Evolutionary conservation across 495 filamentous ascomycete genomes (phyloP).

Genomic region (Chlorociboria aeruginascens): DNA sequence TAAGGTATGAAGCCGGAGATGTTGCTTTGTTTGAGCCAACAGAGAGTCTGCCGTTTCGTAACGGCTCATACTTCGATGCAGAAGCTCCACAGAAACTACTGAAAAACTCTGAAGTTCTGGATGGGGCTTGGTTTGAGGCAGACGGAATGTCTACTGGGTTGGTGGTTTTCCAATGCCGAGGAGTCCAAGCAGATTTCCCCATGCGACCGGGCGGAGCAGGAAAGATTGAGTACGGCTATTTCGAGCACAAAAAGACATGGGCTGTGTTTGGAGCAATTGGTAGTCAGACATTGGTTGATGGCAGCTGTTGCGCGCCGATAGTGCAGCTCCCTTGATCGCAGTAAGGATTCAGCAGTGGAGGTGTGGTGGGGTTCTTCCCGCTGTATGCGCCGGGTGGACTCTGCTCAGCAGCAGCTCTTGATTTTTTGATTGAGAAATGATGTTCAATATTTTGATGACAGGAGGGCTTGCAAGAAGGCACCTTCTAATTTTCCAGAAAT

Average conservation of each 20-base stretch:
- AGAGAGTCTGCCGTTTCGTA: not conserved
- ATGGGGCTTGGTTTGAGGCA: slow-evolving; percentile 1
- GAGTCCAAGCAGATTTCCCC: not conserved
- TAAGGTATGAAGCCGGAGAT: slow-evolving; percentile 1
- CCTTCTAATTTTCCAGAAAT: not conserved
- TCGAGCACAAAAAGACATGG: slow-evolving; percentile 1
- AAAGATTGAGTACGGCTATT: not conserved
- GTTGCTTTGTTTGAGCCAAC: not conserved
- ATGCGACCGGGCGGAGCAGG: not conserved
- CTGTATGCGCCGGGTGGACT: not conserved
- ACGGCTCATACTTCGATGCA: not conserved
- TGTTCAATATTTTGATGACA: slow-evolving; percentile 1
- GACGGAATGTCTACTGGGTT: slow-evolving; percentile 1
- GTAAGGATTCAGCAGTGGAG: not conserved
- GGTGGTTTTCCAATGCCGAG: not conserved
- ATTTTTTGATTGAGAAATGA: not conserved
- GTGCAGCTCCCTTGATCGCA: not conserved
- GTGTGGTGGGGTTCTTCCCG: slow-evolving; percentile 1
- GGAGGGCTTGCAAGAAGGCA: not conserved
- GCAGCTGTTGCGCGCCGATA: not conserved
- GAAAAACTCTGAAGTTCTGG: not conserved
- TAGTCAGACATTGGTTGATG: not conserved
- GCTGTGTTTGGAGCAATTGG: slow-evolving; percentile 1
- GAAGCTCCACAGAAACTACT: not conserved
- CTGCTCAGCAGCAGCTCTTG: slow-evolving; percentile 1